Conservation (phyloP, 116 monocot genomes). For the Iris pallida region DNA sequence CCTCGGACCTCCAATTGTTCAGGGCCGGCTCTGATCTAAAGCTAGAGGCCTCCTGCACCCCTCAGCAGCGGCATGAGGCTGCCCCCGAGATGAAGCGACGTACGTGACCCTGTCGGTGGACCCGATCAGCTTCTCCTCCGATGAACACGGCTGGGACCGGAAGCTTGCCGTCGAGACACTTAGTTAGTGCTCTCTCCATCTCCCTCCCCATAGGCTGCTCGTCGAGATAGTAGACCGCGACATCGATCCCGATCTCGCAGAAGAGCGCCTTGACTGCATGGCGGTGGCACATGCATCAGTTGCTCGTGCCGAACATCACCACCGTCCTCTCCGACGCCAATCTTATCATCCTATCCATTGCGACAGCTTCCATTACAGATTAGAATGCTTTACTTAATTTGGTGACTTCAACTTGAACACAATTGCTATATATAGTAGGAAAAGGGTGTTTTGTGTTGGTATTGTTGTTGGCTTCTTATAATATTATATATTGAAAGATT, state of each 20-base stretch:
- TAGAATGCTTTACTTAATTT: too few species aligned
- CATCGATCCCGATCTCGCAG: constrained; percentile 12
- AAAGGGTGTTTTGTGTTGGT: too few species aligned
- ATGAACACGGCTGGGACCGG: constrained; percentile 20
- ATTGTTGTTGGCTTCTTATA: too few species aligned
- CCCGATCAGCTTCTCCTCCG: constrained; percentile 17
- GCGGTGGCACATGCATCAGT: constrained; percentile 15
- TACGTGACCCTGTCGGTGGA: constrained; percentile 19
- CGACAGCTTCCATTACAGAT: too few species aligned
- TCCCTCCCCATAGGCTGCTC: constrained; percentile 3
- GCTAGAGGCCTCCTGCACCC: constrained; percentile 20
- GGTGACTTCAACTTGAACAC: too few species aligned
- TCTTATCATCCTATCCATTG: too few species aligned
- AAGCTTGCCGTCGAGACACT: not conserved
- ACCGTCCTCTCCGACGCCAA: constrained; percentile 9
- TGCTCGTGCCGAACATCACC: constrained; percentile 13
- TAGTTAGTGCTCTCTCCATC: not conserved
- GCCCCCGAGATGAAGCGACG: constrained; percentile 25
- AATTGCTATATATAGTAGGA: too few species aligned
- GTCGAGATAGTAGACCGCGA: constrained; percentile 15
- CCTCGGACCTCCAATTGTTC: too few species aligned
- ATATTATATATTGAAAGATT: too few species aligned
- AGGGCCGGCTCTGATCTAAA: too few species aligned
- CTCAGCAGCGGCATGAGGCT: constrained; percentile 18
- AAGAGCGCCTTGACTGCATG: constrained; percentile 1